Conservation (phyloP, 495 filamentous ascomycete species). For the Glutinoglossum americanum region DNA sequence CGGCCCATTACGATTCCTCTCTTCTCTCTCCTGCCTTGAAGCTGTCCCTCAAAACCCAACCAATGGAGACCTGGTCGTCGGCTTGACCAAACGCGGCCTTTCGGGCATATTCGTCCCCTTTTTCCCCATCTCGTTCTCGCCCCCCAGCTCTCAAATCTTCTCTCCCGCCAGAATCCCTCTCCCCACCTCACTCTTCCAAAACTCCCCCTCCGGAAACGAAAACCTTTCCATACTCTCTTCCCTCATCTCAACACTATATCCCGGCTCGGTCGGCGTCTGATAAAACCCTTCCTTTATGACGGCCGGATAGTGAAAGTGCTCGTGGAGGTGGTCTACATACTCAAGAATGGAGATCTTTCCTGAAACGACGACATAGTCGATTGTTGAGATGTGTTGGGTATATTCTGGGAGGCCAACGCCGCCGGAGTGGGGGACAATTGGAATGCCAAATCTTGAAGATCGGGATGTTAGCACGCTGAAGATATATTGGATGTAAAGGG, state of each 20-base stretch:
- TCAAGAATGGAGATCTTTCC: constrained; percentile 68
- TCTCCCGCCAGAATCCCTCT: constrained; percentile 18
- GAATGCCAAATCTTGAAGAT: constrained; percentile 29
- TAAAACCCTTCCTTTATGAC: constrained; percentile 73
- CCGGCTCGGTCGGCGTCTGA: constrained; percentile 59
- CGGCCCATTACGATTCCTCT: no score
- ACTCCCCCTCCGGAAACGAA: constrained; percentile 53
- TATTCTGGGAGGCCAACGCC: constrained; percentile 87
- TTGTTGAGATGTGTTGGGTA: constrained; percentile 81
- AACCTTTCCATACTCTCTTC: constrained; percentile 61
- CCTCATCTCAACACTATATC: constrained; percentile 90
- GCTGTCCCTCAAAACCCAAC: no score
- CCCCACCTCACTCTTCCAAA: constrained; percentile 38
- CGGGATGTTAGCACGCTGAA: background rate
- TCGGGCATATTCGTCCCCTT: no score
- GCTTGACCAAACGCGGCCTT: no score
- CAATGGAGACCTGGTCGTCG: no score
- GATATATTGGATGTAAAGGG: background rate
- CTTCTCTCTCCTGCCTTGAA: no score
- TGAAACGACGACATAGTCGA: constrained; percentile 78
- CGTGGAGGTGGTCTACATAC: constrained; percentile 84
- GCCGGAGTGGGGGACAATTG: constrained; percentile 73
- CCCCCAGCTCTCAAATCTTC: constrained; percentile 11
- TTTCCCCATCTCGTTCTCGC: no score
- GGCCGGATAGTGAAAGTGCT: constrained; percentile 71